Evolutionary conservation across 1,284 basidiomycete species (phyloP).

Genomic region (Caloboletus inedulis): DNA sequence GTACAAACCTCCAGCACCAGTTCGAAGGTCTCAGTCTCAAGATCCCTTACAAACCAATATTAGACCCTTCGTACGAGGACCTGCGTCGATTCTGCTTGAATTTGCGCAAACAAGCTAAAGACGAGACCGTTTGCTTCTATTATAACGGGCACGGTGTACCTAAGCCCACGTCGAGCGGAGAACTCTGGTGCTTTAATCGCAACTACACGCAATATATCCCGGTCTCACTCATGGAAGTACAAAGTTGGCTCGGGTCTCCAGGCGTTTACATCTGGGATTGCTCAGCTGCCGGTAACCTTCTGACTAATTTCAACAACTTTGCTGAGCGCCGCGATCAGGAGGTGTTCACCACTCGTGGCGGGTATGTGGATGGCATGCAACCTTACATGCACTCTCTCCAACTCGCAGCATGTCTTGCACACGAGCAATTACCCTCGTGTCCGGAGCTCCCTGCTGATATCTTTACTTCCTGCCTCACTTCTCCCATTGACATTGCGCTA

Average conservation of each 20-base stretch:
- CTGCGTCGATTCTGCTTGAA: constrained; percentile 87
- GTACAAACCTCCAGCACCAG: constrained; percentile 90
- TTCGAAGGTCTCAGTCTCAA: constrained; percentile 93
- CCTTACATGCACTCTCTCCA: constrained; percentile 92
- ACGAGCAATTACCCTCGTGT: constrained; percentile 91
- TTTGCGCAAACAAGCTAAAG: constrained; percentile 85
- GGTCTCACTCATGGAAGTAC: constrained; percentile 90
- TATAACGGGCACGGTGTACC: constrained; percentile 99
- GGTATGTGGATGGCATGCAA: constrained; percentile 58
- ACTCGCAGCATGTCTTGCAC: constrained; percentile 90
- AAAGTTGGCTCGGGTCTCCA: constrained; percentile 89
- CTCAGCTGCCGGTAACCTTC: constrained; percentile 90
- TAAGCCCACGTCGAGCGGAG: constrained; percentile 93
- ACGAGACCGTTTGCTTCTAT: constrained; percentile 94
- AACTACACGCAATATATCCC: constrained; percentile 99
- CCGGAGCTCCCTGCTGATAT: constrained; percentile 96
- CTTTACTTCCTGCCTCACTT: constrained; percentile 97
- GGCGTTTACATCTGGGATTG: constrained; percentile 99
- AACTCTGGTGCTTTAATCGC: constrained; percentile 98
- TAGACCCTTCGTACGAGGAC: constrained; percentile 95
- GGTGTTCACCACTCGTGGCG: constrained; percentile 55
- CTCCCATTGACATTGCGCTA: constrained; percentile 96
- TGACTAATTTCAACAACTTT: constrained; percentile 88
- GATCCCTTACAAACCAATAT: constrained; percentile 87
- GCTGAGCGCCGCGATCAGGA: constrained; percentile 87